A percentile compares a stretch with the other conserved stretches of the same genome.
Evolutionary conservation across 2,329 filamentous ascomycete genomes (phyloP).

Genomic region (Aspergillus chevalieri): DNA sequence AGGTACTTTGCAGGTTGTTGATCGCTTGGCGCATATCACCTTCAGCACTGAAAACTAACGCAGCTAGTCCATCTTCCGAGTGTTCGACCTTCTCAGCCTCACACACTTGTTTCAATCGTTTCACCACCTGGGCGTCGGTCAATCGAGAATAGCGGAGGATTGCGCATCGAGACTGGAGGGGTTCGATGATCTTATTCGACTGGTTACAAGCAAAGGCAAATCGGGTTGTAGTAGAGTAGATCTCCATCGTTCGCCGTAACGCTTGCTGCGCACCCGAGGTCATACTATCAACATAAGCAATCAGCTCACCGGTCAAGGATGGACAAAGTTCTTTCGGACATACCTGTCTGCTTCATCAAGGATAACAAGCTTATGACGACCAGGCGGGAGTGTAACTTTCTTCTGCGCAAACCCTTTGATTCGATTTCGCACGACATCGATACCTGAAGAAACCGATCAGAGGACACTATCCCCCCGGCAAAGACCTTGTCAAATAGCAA

Average conservation of each 20-base stretch:
- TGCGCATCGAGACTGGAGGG: slow-evolving; percentile 92
- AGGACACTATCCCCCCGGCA: neutral
- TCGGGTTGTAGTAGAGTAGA: slow-evolving; percentile 90
- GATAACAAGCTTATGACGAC: slow-evolving; percentile 92
- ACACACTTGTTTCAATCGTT: slow-evolving; percentile 84
- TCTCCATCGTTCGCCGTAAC: slow-evolving; percentile 93
- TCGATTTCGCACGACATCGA: slow-evolving; percentile 92
- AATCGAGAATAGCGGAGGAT: slow-evolving; percentile 90
- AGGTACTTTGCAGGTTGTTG: slow-evolving; percentile 93
- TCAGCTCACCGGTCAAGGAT: neutral
- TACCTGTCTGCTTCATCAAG: slow-evolving; percentile 90
- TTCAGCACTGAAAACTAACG: slow-evolving; percentile 94
- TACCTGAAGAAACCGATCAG: slow-evolving; percentile 49
- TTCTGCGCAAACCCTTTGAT: slow-evolving; percentile 99
- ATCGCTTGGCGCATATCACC: slow-evolving; percentile 99
- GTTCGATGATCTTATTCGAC: slow-evolving; percentile 98
- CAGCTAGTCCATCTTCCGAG: slow-evolving; percentile 87
- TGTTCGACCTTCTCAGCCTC: slow-evolving; percentile 86
- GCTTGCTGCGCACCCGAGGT: slow-evolving; percentile 95
- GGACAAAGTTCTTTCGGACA: slow-evolving; percentile 1
- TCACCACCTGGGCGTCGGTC: slow-evolving; percentile 87
- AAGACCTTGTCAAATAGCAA: neutral
- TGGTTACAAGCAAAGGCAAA: slow-evolving; percentile 99
- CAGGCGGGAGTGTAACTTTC: slow-evolving; percentile 87
- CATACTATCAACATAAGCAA: slow-evolving; percentile 54